Evolutionary conservation across 306 rosid species (phyloP).

Genomic region (Trifolium repens): DNA sequence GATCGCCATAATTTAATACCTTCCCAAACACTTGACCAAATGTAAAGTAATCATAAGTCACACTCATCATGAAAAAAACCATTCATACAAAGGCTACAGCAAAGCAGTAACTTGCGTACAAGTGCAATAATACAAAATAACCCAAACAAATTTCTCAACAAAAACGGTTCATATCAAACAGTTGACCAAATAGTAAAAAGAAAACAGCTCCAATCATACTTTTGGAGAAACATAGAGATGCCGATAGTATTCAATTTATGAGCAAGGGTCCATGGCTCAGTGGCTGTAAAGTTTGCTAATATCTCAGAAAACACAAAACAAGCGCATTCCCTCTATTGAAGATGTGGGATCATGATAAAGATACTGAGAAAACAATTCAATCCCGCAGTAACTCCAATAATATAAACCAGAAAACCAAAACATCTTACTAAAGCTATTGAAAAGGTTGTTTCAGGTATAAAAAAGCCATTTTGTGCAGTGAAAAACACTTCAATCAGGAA

Average conservation of each 20-base stretch:
- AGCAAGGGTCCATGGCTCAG: neutral
- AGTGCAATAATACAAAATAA: neutral
- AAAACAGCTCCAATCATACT: slow-evolving; percentile 12
- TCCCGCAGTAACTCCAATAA: neutral
- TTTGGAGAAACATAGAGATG: slow-evolving; percentile 6
- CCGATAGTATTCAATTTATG: slow-evolving; percentile 1
- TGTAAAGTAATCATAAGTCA: slow-evolving; percentile 23
- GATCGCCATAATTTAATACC: no score
- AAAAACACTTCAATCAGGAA: neutral
- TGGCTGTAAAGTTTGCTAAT: slow-evolving; percentile 3
- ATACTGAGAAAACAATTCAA: slow-evolving; percentile 19
- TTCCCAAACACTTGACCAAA: neutral
- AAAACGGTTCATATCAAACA: slow-evolving; percentile 7
- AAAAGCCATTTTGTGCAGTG: neutral
- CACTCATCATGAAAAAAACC: neutral
- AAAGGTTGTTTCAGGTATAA: slow-evolving; percentile 12
- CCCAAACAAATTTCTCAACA: neutral
- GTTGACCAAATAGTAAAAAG: slow-evolving; percentile 3
- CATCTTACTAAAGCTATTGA: slow-evolving; percentile 13
- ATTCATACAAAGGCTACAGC: slow-evolving; percentile 5
- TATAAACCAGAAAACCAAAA: slow-evolving; percentile 26
- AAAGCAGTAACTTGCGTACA: slow-evolving; percentile 3
- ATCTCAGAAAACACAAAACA: neutral
- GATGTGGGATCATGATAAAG: neutral
- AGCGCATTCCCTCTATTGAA: neutral